These are phyloP conservation scores for Colletotrichum higginsianum DNA, from an alignment of 2,329 filamentous ascomycete genomes.

Conservation along the genomic window DNA sequence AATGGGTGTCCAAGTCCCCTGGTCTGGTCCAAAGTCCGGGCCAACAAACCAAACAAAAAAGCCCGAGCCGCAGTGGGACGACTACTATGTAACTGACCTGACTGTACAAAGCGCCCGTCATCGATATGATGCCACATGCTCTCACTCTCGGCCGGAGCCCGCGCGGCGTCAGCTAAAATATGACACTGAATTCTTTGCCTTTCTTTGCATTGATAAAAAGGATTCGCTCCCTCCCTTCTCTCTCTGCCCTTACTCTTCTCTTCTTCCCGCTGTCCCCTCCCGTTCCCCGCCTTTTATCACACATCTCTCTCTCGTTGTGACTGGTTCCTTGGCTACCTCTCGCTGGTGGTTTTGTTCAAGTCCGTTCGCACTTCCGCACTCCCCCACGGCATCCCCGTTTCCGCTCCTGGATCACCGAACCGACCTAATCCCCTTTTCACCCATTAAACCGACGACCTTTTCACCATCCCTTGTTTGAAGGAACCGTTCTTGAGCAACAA, in stretches of 20 bases:
- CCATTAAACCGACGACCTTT: slow-evolving; percentile 2
- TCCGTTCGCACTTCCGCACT: slow-evolving; percentile 31
- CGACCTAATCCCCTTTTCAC: slow-evolving; percentile 3
- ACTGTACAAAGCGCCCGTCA: slow-evolving; percentile 8
- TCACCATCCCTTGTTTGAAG: slow-evolving; percentile 1
- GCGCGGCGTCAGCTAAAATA: slow-evolving; percentile 14
- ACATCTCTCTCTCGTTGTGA: not conserved
- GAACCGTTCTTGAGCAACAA: not conserved
- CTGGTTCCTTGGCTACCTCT: not conserved
- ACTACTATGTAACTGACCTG: not conserved
- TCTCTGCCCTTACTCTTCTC: not conserved
- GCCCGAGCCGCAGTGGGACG: not conserved
- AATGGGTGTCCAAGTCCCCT: not conserved
- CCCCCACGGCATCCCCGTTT: slow-evolving; percentile 36
- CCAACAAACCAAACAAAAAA: not conserved
- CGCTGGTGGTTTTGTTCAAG: not conserved
- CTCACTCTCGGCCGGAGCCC: slow-evolving; percentile 1
- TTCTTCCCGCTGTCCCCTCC: not conserved
- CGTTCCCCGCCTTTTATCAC: not conserved
- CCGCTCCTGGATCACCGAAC: slow-evolving; percentile 1
- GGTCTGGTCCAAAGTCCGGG: not conserved
- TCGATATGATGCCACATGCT: not conserved
- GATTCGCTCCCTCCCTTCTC: slow-evolving; percentile 22
- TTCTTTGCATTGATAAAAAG: slow-evolving; percentile 33
- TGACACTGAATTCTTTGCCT: slow-evolving; percentile 9